These are phyloP conservation scores for Acephala macrosclerotiorum DNA, from an alignment of 2,329 filamentous ascomycete genomes.

Conservation along the genomic window DNA sequence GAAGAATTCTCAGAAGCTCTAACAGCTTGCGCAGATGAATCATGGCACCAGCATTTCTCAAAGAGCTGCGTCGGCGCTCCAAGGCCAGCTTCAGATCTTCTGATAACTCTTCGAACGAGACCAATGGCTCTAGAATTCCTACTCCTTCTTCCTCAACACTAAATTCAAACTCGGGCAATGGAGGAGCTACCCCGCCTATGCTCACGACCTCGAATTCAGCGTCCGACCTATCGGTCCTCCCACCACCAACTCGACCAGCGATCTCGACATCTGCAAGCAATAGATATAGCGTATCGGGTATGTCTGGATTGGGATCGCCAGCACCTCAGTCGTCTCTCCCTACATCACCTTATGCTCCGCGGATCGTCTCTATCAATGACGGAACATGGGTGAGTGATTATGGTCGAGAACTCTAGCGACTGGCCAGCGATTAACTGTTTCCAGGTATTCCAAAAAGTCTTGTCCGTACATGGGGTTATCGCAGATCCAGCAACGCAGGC, in stretches of 20 bases:
- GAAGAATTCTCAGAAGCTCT: constrained; percentile 3
- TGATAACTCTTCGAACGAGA: constrained; percentile 65
- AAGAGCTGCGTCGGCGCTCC: constrained; percentile 78
- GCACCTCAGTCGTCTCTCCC: constrained; percentile 64
- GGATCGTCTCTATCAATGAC: constrained; percentile 79
- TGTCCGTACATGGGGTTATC: constrained; percentile 82
- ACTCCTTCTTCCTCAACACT: constrained; percentile 69
- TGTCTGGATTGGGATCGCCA: constrained; percentile 64
- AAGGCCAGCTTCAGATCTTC: constrained; percentile 75
- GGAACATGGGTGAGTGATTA: constrained; percentile 75
- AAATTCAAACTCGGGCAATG: constrained; percentile 58
- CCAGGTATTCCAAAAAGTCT: constrained; percentile 89
- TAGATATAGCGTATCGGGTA: constrained; percentile 69
- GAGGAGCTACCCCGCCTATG: constrained; percentile 79
- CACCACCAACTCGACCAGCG: constrained; percentile 50
- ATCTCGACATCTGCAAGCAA: constrained; percentile 52
- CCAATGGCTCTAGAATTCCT: constrained; percentile 61
- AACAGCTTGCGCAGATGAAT: constrained; percentile 21
- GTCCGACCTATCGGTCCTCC: not conserved
- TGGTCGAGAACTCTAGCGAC: constrained; percentile 14
- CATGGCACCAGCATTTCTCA: constrained; percentile 74
- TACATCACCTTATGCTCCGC: constrained; percentile 81
- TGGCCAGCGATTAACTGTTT: constrained; percentile 16
- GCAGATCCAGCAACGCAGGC: constrained; percentile 73
- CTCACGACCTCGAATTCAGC: constrained; percentile 11